A percentile compares a stretch with the other conserved stretches of the same genome.
Evolutionary conservation across 257 asterid species (phyloP).

Genomic region (Plectranthus barbatus): DNA sequence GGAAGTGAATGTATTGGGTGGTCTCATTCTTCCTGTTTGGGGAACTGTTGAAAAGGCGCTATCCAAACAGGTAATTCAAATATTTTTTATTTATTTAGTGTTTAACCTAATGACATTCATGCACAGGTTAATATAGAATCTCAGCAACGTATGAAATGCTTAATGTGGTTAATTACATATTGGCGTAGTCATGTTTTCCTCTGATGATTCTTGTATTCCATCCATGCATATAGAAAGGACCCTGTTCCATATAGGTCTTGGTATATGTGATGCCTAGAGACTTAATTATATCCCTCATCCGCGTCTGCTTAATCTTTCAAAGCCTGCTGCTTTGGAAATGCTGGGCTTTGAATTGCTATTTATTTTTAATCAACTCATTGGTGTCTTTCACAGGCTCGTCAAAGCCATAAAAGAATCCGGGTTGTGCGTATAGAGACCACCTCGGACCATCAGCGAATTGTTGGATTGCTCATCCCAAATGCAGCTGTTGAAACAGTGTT

Average conservation of each 20-base stretch:
- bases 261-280: conserved; percentile 6
- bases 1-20: conserved; percentile 93
- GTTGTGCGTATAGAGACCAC: conserved; percentile 90
- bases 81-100: neutral
- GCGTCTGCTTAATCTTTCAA: neutral
- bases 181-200: neutral
- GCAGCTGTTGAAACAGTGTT: conserved; percentile 90
- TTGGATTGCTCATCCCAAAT: conserved; percentile 88
- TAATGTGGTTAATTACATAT: conserved; percentile 1
- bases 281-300: neutral
- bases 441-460: conserved; percentile 63
- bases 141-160: conserved; percentile 4
- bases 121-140: neutral
- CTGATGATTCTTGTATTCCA: neutral
- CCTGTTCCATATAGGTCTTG: too few species aligned
- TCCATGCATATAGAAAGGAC: too few species aligned
- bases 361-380: neutral
- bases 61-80: conserved; percentile 65
- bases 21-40: conserved; percentile 98
- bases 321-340: neutral
- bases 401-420: conserved; percentile 71
- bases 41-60: conserved; percentile 91
- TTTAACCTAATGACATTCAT: conserved; percentile 6
- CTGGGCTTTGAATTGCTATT: neutral
- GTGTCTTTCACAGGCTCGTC: conserved; percentile 49